Conservation (phyloP, 1,284 basidiomycete genomes). For the Ceratobasidium sp. region DNA sequence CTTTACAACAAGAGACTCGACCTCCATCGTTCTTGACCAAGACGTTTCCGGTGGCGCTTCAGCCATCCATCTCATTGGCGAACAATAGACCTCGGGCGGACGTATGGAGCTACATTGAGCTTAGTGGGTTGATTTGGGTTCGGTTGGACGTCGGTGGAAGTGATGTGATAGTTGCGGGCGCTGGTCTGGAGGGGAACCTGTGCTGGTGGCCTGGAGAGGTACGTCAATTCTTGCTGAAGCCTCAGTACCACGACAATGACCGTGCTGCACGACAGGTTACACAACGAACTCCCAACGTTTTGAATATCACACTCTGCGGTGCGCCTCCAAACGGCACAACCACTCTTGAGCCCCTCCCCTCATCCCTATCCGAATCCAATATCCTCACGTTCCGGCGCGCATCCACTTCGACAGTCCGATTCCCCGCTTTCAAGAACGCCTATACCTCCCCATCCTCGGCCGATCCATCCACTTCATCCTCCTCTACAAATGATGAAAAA, state of each 20-base stretch:
- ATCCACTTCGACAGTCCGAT: slow-evolving; percentile 16
- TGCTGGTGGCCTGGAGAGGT: slow-evolving; percentile 43
- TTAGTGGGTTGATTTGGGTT: slow-evolving; percentile 24
- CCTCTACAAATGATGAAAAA: not conserved
- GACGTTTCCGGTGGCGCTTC: not conserved
- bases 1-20: not conserved
- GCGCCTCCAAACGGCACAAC: not conserved
- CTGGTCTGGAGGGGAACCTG: slow-evolving; percentile 6
- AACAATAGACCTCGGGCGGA: slow-evolving; percentile 7
- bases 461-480: not conserved
- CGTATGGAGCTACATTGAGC: slow-evolving; percentile 24
- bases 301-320: slow-evolving; percentile 19
- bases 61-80: not conserved
- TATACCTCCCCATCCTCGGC: slow-evolving; percentile 2
- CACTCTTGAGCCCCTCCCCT: slow-evolving; percentile 13
- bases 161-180: slow-evolving; percentile 4
- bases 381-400: slow-evolving; percentile 29
- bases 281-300: slow-evolving; percentile 6
- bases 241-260: too few species aligned
- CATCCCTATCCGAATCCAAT: slow-evolving; percentile 34
- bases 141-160: slow-evolving; percentile 2
- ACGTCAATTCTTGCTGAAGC: not conserved
- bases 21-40: slow-evolving; percentile 36
- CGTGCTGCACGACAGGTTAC: slow-evolving; percentile 8
- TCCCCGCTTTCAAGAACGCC: slow-evolving; percentile 2